Evolutionary conservation across 441 rosid genomes (phyloP).

Genomic region (Sinapis alba): DNA sequence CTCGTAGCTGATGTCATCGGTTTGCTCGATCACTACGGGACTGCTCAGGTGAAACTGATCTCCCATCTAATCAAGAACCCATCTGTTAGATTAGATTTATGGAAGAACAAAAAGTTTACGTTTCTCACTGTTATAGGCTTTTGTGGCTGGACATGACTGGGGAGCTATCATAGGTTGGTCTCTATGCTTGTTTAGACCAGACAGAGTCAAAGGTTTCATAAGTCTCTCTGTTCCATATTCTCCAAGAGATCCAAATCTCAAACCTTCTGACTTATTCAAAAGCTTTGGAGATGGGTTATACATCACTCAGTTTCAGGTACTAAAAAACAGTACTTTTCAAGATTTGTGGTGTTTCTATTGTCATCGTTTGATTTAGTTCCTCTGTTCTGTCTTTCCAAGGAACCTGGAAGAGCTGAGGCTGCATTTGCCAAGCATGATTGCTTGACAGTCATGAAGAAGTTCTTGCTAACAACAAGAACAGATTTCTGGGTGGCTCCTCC

Average conservation of each 20-base stretch:
- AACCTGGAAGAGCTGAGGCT: constrained; percentile 79
- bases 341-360: neutral
- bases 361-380: neutral
- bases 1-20: constrained; percentile 64
- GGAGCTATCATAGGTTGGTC: constrained; percentile 66
- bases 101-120: no score
- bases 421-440: constrained; percentile 65
- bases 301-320: constrained; percentile 72
- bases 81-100: neutral
- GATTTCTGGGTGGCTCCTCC: constrained; percentile 59
- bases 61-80: neutral
- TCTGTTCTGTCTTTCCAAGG: constrained; percentile 35
- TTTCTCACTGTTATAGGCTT: constrained; percentile 50
- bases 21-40: constrained; percentile 63
- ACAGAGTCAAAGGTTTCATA: constrained; percentile 62
- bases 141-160: constrained; percentile 80
- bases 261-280: constrained; percentile 35
- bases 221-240: constrained; percentile 52
- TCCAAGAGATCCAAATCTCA: constrained; percentile 50
- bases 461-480: constrained; percentile 52
- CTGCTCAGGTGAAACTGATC: constrained; percentile 47
- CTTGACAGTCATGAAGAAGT: constrained; percentile 68
- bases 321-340: neutral
- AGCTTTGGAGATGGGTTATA: constrained; percentile 60
- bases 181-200: constrained; percentile 63